Conservation (phyloP, 1,139 yeast genomes). For the Kazachstania sp. region DNA sequence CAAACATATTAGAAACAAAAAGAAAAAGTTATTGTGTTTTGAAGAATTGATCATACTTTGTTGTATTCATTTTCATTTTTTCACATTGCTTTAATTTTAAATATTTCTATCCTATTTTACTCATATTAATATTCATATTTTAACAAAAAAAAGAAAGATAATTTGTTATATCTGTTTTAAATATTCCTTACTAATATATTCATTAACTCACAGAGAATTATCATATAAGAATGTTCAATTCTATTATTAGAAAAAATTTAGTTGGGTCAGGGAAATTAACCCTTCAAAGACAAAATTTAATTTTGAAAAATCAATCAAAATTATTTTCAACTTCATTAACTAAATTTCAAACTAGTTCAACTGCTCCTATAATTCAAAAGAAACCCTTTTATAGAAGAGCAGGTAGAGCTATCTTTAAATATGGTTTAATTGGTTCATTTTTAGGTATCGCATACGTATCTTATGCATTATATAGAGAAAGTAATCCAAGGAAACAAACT, state of each 20-base stretch:
- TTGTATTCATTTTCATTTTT: too few relatives aligned
- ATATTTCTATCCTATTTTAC: too few relatives aligned
- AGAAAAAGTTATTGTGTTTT: too few relatives aligned
- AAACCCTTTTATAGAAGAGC: slow-evolving; percentile 7
- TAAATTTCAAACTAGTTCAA: not conserved
- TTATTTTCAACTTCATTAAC: slow-evolving; percentile 1
- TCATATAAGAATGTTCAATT: slow-evolving; percentile 2
- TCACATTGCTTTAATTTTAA: too few relatives aligned
- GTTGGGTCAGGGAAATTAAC: not conserved
- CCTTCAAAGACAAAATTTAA: not conserved
- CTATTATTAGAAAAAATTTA: not conserved
- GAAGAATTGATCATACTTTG: too few relatives aligned
- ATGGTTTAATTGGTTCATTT: slow-evolving; percentile 10
- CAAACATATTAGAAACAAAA: too few relatives aligned
- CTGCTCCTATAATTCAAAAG: not conserved
- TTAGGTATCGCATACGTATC: slow-evolving; percentile 42
- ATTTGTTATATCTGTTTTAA: too few relatives aligned
- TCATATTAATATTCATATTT: too few relatives aligned
- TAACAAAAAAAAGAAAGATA: too few relatives aligned
- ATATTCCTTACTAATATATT: not conserved
- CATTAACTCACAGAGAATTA: not conserved
- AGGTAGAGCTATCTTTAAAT: slow-evolving; percentile 8
- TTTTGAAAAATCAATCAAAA: not conserved
- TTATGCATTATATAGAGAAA: slow-evolving; percentile 53
- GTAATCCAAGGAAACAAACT: slow-evolving; percentile 50